Evolutionary conservation across 2,329 filamentous ascomycete species (phyloP).

Genomic region (Hypomyces rosellus): DNA sequence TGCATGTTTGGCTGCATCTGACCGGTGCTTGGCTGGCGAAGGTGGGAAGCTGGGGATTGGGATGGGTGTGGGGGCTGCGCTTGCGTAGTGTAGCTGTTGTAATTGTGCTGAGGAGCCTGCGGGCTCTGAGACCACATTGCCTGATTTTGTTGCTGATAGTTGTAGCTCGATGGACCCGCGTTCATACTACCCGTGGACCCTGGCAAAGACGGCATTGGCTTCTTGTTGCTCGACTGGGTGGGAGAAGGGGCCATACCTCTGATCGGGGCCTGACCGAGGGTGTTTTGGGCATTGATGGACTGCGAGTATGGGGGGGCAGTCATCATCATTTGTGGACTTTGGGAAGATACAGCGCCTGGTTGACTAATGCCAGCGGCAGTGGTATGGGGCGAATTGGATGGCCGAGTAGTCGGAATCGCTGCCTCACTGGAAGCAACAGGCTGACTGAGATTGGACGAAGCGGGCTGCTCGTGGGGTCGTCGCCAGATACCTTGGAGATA

Average conservation of each 20-base stretch:
- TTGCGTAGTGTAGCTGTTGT: conserved; percentile 48
- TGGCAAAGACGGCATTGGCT: conserved; percentile 55
- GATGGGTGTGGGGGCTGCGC: conserved; percentile 45
- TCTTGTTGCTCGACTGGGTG: conserved; percentile 54
- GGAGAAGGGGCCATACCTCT: conserved; percentile 54
- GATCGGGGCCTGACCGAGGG: conserved; percentile 65
- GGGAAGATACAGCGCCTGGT: conserved; percentile 52
- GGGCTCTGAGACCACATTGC: conserved; percentile 61
- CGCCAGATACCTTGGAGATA: conserved; percentile 80
- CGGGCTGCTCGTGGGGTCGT: conserved; percentile 71
- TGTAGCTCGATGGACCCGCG: conserved; percentile 51
- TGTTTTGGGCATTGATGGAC: conserved; percentile 63
- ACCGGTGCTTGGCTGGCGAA: conserved; percentile 50
- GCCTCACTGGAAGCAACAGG: conserved; percentile 39
- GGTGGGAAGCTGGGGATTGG: conserved; percentile 53
- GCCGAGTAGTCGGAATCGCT: conserved; percentile 42
- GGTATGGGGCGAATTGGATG: conserved; percentile 53
- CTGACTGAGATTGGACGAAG: conserved; percentile 41
- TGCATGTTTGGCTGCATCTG: conserved; percentile 55
- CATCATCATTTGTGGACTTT: conserved; percentile 63
- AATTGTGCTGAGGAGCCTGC: conserved; percentile 53
- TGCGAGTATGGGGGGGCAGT: conserved; percentile 61
- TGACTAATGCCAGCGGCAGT: conserved; percentile 49
- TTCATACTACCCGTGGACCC: conserved; percentile 46
- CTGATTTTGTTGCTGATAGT: conserved; percentile 57